Evolutionary conservation across 2,329 filamentous ascomycete genomes (phyloP), one percentile per base, ranked within the genome.

Genomic region (Lizonia empirigonia): DNA sequence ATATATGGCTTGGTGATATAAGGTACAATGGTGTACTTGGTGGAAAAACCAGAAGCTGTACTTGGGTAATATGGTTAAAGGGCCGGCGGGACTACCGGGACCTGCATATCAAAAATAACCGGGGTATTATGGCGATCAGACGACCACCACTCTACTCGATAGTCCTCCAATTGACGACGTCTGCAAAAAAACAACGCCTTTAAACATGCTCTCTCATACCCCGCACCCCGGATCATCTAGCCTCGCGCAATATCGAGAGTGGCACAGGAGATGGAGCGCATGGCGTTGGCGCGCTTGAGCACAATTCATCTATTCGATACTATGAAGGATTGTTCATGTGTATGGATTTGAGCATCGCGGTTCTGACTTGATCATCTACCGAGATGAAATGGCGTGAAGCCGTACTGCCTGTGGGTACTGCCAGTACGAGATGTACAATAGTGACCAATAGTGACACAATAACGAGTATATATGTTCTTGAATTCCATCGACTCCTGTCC

Each of bases 21-120:
- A 29, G 10, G 12, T 12, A 6, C 9, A 24, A n/a, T 13, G 26
- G 24, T 23, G 18, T 30, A 24, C 37, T 52, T 52, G 49, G 49
- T 52, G 49, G 49, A 52, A 52, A 38, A 47, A 38, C 32, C 8
- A 1, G 7, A 7, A 4, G 12, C 22, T 23, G 33, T 32, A 26
- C 42, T 22, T 42, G 32, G 32, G 20, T 47, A 52, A 47, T 52
- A 38, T 52, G 49, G 49, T 23, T 42, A 35, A 47, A 52, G 49
- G 49, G 42, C 49, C 49, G 49, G 24, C 49, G 49, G 49, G 29
- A 35, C n/a, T 32, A 23, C n/a, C 42, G 42, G 48, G 42, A 52
- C 49, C 37, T 52, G 49, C 49, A 44, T 52, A 37, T 36, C 6
- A 38, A 37, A 16, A 7, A 20, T 18, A 37, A 38, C 37, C 16